A percentile compares a stretch with the other conserved stretches of the same genome.
Conservation (phyloP, 2,329 filamentous ascomycete species). For the Aspergillus sp. region DNA sequence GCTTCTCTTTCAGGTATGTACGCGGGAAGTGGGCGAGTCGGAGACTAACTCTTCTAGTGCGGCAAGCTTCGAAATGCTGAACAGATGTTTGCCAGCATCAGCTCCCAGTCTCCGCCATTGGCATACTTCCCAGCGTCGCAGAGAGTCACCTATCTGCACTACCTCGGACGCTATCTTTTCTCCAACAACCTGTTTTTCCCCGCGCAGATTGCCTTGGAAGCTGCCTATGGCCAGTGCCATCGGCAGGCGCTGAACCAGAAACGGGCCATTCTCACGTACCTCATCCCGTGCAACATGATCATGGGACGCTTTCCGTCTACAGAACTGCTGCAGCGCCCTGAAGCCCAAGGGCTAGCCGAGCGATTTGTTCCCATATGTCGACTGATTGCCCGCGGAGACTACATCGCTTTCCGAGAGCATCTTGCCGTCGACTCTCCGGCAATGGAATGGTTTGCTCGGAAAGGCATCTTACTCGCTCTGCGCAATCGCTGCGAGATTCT, state of each 20-base stretch:
- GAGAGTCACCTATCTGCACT: conserved; percentile 87
- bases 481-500: conserved; percentile 69
- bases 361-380: conserved; percentile 65
- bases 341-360: conserved; percentile 54
- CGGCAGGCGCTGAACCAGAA: conserved; percentile 55
- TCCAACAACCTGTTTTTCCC: conserved; percentile 73
- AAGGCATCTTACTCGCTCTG: conserved; percentile 66
- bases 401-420: conserved; percentile 61
- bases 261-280: conserved; percentile 69
- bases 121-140: conserved; percentile 75
- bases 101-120: conserved; percentile 70
- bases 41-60: conserved; percentile 42
- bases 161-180: conserved; percentile 83
- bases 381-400: conserved; percentile 64
- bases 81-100: conserved; percentile 83
- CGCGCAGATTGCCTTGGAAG: conserved; percentile 64
- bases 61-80: conserved; percentile 73
- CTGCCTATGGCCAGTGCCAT: conserved; percentile 70
- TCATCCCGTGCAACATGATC: conserved; percentile 74
- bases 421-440: conserved; percentile 47
- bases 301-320: conserved; percentile 71
- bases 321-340: conserved; percentile 57
- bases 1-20: conserved; percentile 68
- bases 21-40: background rate
- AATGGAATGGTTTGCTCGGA: conserved; percentile 64